Conservation (phyloP, 2,329 filamentous ascomycete genomes). For the Aspergillus fructus region DNA sequence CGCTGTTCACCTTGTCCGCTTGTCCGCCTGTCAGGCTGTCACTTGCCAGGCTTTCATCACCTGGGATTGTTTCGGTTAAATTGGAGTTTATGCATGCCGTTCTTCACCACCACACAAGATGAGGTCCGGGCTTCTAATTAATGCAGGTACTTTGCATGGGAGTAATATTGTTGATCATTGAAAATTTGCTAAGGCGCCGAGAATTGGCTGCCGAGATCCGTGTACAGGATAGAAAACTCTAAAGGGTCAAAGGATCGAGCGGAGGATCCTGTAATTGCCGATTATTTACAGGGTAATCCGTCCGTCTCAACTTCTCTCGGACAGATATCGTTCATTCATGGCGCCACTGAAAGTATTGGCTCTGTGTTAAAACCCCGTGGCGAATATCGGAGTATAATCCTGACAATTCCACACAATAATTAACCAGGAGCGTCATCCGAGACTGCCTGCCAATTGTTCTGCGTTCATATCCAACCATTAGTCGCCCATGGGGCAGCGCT, state of each 20-base stretch:
- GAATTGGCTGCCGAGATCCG: conserved; percentile 15
- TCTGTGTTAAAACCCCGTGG: neutral
- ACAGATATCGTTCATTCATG: neutral
- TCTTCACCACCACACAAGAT: conserved; percentile 7
- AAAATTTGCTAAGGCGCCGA: conserved; percentile 10
- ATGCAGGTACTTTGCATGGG: conserved; percentile 19
- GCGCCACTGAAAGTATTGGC: neutral
- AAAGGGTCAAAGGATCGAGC: neutral
- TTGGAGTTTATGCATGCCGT: conserved; percentile 5
- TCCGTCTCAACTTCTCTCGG: neutral
- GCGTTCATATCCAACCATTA: conserved; percentile 1
- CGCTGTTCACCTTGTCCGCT: neutral
- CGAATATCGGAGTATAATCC: neutral
- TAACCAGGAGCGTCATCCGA: neutral
- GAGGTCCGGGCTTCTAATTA: conserved; percentile 10
- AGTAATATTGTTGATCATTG: conserved; percentile 23
- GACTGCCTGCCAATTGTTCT: neutral
- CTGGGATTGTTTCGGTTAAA: neutral
- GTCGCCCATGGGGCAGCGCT: conserved; percentile 1
- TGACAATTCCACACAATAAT: neutral
- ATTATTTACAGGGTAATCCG: neutral
- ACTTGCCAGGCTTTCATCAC: neutral
- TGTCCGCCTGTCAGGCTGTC: neutral
- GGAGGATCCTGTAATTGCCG: neutral
- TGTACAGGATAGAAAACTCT: neutral